Base-by-base conservation (phyloP, 1,139 yeast species). In the Pichia terricola region DNA sequence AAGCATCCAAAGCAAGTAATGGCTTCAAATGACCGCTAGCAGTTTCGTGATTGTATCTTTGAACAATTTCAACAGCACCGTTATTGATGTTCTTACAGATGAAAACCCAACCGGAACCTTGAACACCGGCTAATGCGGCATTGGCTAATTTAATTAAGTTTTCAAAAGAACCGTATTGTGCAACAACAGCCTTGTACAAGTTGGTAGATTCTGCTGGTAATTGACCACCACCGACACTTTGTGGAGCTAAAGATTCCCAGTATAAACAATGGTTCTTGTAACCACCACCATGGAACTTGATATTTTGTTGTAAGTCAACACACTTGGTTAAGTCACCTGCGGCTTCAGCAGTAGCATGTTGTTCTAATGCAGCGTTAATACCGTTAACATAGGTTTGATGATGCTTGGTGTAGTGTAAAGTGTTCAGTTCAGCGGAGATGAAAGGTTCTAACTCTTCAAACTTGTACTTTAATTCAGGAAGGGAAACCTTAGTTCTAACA, bases 51-150 rank as follows among this genome's bases (percentile, higher is more conserved):
- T 89, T 89, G 56, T 78, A 73, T 56, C 89, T 85, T 61, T 89
- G 86, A 50, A 87, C 84, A 47, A 89, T 84, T 55, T 86, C 95
- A 60, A 89, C 66, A 42, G 80, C 76, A 55, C 91, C 91, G 57
- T 83, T 85, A 55, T 77, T 83, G 65, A 78, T 73, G 73, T 88
- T 85, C 77, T 85, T 86, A 57, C 83, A 96, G 54, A 89, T 72
- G 73, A 94, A 89, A 34, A 95, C 95, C 97, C 97, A 89, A 37
- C 97, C 97, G 26, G 96, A 86, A 58, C 97, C 97, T 69, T 89
- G 97, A 58, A 89, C 76, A 45, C 95, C 94, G 34, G 96, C 95
- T 60, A 89, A 74, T 64, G 83, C 82, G 46, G 78, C 66, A 64
- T 88, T 89, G 58, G 94, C 79, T 51, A 76, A 60, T 40, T 68